Base-by-base conservation (phyloP, 140 eudicot genomes). In the Bidens hawaiensis region DNA sequence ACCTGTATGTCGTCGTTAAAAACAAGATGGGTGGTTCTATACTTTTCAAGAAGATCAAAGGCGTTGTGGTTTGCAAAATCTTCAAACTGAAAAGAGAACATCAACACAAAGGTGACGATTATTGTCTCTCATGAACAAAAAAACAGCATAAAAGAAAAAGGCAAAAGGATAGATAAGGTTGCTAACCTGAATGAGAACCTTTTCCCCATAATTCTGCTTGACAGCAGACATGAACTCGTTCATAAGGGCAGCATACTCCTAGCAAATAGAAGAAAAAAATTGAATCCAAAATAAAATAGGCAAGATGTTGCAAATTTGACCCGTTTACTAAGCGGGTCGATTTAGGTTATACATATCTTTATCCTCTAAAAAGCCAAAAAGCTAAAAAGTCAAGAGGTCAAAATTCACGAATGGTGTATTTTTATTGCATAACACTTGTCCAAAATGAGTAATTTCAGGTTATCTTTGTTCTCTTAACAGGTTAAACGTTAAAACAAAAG, bases 1-100 rank as follows among this genome's bases (percentile, higher is more conserved):
- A n/a, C 97, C 97, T 90, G 97, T 23, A 90, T 90, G 70, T 90
- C 97, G 53, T 90, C 97, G 24, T 90, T 90, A 70, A 90, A 90
- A 40, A 90, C 97, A 69, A 90, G 95, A 77, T 90, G 97, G 16
- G 89, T 86, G 42, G 89, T 71, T 69, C 97, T 82, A 64, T 90
- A 90, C 48, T 86, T 86, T 12, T 78, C 94, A 54, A 89, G 97
- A 49, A 89, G 94, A 78, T 89, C 97, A 54, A 85, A 86, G 17
- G 95, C 97, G 17, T 85, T 89, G 76, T 86, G 97, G 81, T 89
- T 89, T 53, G 97, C 97, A 78, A 89, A 89, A 77, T 89, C 97
- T 76, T 89, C 97, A 67, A 89, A 89, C 97, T 89, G 83, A 75
- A 72, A 25, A 64, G 25, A 59, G 16, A 43, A 55, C 1, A 15